Evolutionary conservation across 345 rosid genomes (phyloP), one percentile per base, ranked within the genome.

Genomic region (Firmiana major): DNA sequence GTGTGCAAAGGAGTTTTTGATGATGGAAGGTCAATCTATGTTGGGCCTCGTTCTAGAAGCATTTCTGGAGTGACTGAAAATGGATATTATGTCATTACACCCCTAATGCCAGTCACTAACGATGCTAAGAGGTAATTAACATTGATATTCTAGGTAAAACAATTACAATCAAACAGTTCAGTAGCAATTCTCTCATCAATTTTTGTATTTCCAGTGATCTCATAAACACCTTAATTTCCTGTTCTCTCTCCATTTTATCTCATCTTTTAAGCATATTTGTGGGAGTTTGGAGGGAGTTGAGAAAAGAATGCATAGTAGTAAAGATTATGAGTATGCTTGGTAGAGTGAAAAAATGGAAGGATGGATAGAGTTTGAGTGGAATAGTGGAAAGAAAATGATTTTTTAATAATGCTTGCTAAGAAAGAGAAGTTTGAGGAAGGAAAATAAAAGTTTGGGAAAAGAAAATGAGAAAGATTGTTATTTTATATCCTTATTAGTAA

Each of bases 31-130:
- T 96, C 97, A 66, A 78, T 96, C 67, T 93, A 65, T 84, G 83
- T 96, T 55, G 98, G 99, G 60, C 99, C 98, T 63, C 94, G 98
- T 34, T 92, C 99, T 74, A 89, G 97, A 85, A 90, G 93, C 83
- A 89, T 96, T 79, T 96, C 97, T 0, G 99, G 98, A 66, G 86
- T 93, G 58, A 92, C 98, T 46, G 99, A 92, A 81, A 96, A 92
- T 83, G 99, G 99, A 49, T 92, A 84, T 78, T 91, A 83, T 83
- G 81, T 93, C 62, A 89, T 93, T 77, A 90, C 93, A 17, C 98
- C 99, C 75, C 86, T 96, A 24, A 31, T 92, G 90, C 97, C 98
- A 2, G 74, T 90, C 75, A 81, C 90, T 13, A 65, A 77, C 24
- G 58, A 91, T 81, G 86, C 85, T 51, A 90, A 88, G 73, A 92